A percentile compares a stretch with the other conserved stretches of the same genome.
Evolutionary conservation across 495 filamentous ascomycete species (phyloP).

Genomic region (Daldinia loculata): DNA sequence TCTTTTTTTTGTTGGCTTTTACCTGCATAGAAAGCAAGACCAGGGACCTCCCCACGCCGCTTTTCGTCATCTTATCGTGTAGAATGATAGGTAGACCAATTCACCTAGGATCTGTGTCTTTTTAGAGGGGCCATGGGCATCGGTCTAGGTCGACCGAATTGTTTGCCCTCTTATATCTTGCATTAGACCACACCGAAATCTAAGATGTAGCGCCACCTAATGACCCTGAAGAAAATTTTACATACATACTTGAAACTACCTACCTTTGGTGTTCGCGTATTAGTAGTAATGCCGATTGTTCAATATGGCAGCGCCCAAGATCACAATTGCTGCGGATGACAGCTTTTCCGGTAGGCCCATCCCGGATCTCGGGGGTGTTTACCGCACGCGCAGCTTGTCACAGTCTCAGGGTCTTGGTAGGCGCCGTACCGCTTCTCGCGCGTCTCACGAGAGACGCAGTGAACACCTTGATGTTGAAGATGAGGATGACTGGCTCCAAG

Average conservation of each 20-base stretch:
- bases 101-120: constrained; percentile 28
- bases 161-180: constrained; percentile 17
- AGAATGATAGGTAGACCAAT: constrained; percentile 7
- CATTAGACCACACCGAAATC: background rate
- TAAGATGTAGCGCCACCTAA: background rate
- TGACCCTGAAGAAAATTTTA: background rate
- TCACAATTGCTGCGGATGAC: constrained; percentile 42
- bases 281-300: constrained; percentile 14
- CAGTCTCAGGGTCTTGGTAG: constrained; percentile 34
- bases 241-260: constrained; percentile 1
- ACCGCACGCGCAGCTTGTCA: constrained; percentile 50
- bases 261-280: constrained; percentile 7
- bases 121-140: constrained; percentile 1
- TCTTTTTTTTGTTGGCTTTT: constrained; percentile 7
- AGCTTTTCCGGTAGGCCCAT: constrained; percentile 24
- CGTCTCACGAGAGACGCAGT: constrained; percentile 34
- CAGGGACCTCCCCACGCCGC: constrained; percentile 23
- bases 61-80: constrained; percentile 25
- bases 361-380: constrained; percentile 49
- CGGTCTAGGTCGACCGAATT: constrained; percentile 13
- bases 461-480: constrained; percentile 49
- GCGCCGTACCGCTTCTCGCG: constrained; percentile 38
- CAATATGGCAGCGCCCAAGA: constrained; percentile 26
- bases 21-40: constrained; percentile 12
- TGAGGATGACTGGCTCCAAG: constrained; percentile 50